Evolutionary conservation across 1,139 yeast species (phyloP), one percentile per base, ranked within the genome.

Genomic region (Candida tetrigidarum): DNA sequence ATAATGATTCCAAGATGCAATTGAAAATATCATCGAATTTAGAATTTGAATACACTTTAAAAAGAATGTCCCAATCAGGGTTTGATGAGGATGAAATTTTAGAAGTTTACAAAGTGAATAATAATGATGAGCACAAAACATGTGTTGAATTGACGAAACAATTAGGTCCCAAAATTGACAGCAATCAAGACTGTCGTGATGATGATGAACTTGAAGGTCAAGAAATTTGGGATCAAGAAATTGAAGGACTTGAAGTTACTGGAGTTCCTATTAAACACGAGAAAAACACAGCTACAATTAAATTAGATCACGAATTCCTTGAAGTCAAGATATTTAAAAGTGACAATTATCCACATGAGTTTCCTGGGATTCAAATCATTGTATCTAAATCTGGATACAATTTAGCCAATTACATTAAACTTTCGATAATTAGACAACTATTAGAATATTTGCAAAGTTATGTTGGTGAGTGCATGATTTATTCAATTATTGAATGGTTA

Each of bases 321-420:
- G 43, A 50, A 2, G 47, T 84, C 25, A 76, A 76, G 41, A 66
- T 84, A 8, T 81, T 76, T 60, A 77, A 75, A 51, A 73, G 88
- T 1, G 57, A 59, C 1, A 51, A 63, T 15, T 86, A 86, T 57
- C 95, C 95, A 0, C 58, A 64, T 39, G 74, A 75, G 23, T 55
- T 85, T 28, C 86, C 88, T 0, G 93, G 93, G 0, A 63, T 86
- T 9, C 80, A 81, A 34, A 58, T 86, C 1, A 61, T 81, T 1
- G 81, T 83, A 0, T 71, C 65, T 14, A 71, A 76, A 46, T 50
- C 64, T 2, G 65, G 74, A 2, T 71, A 71, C 52, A 76, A 75
- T 41, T 63, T 88, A 29, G 95, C 97, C 7, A 85, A 80, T 54
- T 92, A 90, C 58, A 82, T 90, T 47, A 85, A 87, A 50, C 60